phyloP scores from a whole-genome alignment of 192 early-diverging fungal species.

The Geranomyces variabilis region DNA sequence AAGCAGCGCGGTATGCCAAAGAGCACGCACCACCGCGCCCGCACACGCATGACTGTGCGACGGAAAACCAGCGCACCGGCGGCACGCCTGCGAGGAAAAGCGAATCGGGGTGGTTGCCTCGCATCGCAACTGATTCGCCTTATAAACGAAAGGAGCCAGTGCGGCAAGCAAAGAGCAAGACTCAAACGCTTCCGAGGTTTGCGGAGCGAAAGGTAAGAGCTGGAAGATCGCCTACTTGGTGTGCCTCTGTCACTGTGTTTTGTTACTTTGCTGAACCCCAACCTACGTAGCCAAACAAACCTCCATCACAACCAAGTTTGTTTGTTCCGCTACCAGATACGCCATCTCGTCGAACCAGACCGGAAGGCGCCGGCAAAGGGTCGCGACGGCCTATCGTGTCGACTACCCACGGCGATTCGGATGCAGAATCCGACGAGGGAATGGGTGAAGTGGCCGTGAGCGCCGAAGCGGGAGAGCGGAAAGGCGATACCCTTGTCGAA shows the following conservation, averaged over 20 bases:
- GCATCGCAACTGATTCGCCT: not conserved
- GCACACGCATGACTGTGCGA: not conserved
- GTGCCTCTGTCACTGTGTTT: not conserved
- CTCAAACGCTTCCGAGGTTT: slow-evolving; percentile 4
- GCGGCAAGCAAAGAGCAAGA: not conserved
- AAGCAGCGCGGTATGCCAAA: not conserved
- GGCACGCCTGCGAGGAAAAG: not conserved
- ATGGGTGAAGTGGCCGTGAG: too few relatives aligned
- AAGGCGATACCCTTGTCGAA: too few relatives aligned
- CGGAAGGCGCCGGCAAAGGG: slow-evolving; percentile 11
- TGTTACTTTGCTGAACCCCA: not conserved
- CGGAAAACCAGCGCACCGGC: not conserved
- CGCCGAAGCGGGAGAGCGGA: too few relatives aligned
- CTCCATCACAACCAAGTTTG: not conserved
- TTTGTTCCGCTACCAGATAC: not conserved
- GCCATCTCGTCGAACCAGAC: not conserved
- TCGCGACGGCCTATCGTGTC: not conserved
- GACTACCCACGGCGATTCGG: not conserved
- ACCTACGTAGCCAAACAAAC: not conserved
- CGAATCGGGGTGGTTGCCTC: not conserved
- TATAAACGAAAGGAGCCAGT: not conserved
- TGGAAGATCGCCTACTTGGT: not conserved
- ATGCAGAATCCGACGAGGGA: too few relatives aligned
- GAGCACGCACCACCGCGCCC: not conserved
- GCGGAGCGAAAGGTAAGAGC: slow-evolving; percentile 1